Evolutionary conservation across 257 asterid genomes (phyloP), one percentile per base, ranked within the genome.

Genomic region (Fraxinus excelsior): DNA sequence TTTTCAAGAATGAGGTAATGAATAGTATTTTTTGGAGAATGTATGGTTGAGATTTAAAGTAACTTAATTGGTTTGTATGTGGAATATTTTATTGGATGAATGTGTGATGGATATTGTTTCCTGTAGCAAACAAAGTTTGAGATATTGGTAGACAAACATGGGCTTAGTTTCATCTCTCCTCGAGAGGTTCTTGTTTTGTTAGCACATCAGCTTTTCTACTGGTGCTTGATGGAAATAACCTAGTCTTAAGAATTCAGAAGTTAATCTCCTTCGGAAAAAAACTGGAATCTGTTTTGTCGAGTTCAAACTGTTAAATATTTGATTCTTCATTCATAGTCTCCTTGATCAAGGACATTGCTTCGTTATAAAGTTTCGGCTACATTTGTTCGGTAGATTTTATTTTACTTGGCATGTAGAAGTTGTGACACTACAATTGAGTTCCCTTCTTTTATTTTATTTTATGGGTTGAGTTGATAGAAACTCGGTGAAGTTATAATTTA

Each of bases 151-250:
- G n/a, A n/a, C n/a, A n/a, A n/a, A n/a, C n/a, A n/a, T n/a, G n/a
- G n/a, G n/a, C n/a, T n/a, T n/a, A 91, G 88, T 71, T 69, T 74
- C 70, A 16, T 71, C 66, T 74, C 67, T 70, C 56, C 26, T 4
- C 38, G 23, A 74, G 69, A 42, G 65, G 82, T 71, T 75, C 80
- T 73, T 84, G 80, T 40, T 84, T 74, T 82, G 85, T 74, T 23
- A 76, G 71, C 70, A 70, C 68, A 75, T 79, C 80, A 42, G 76
- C 67, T 51, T 70, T 40, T 70, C 64, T 75, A 19, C 5, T 42
- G 64, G 69, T 51, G 38, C 74, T 75, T 37, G 70, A 67, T 13
- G 32, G 74, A 67, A 49, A 38, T 32, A 56, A 44, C 71, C 26
- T 60, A 31, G 35, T 62, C 40, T 46, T 46, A 71, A 29, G 80